These are phyloP conservation scores for Rhizophora mangle DNA, from an alignment of 345 rosid species.

Conservation along the genomic window DNA sequence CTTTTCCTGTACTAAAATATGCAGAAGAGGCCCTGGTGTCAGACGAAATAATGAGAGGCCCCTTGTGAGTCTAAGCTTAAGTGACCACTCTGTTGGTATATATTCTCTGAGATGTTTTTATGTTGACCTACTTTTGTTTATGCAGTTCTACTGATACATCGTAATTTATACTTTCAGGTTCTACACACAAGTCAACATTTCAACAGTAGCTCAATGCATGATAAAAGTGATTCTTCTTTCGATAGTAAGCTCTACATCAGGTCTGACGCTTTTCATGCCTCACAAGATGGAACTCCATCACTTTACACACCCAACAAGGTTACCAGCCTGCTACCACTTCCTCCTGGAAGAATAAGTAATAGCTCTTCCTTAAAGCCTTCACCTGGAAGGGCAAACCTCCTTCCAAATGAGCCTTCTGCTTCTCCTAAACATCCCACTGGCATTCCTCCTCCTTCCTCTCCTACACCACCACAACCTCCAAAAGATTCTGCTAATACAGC, in stretches of 20 bases:
- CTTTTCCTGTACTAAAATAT: constrained; percentile 50
- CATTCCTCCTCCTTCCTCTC: constrained; percentile 37
- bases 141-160: constrained; percentile 14
- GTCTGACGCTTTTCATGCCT: constrained; percentile 24
- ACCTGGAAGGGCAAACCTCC: constrained; percentile 69
- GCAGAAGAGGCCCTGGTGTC: constrained; percentile 37
- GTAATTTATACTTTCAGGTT: constrained; percentile 46
- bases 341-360: constrained; percentile 67
- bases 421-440: constrained; percentile 38
- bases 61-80: constrained; percentile 78
- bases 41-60: constrained; percentile 70
- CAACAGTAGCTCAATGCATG: constrained; percentile 39
- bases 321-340: constrained; percentile 38
- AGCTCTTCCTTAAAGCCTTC: constrained; percentile 44
- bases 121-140: constrained; percentile 8
- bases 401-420: constrained; percentile 79
- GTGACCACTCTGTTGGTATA: constrained; percentile 64
- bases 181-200: constrained; percentile 44
- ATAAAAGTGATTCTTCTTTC: constrained; percentile 36
- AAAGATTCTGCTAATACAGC: constrained; percentile 27
- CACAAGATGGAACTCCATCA: constrained; percentile 30
- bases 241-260: constrained; percentile 19
- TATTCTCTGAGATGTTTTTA: not conserved
- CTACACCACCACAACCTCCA: constrained; percentile 47
- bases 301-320: constrained; percentile 24